phyloP scores from a whole-genome alignment of 305 asterid genomes.

The Plantago coronopus region DNA sequence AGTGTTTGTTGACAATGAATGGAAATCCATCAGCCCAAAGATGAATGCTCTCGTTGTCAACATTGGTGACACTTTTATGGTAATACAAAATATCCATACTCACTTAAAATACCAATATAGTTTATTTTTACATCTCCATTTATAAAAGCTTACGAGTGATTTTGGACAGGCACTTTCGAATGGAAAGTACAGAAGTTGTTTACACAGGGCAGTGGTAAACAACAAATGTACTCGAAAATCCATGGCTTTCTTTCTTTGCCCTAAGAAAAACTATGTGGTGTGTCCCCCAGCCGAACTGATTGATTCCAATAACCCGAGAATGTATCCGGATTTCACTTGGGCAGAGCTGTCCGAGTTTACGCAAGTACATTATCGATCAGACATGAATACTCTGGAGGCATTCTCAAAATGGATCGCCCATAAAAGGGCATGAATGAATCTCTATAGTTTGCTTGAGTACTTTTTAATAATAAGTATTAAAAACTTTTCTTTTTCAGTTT shows the following conservation, averaged over 20 bases:
- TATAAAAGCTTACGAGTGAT: not conserved
- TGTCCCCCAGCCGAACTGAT: conserved; percentile 69
- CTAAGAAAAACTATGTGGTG: conserved; percentile 48
- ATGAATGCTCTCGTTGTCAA: conserved; percentile 65
- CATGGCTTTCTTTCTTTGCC: conserved; percentile 61
- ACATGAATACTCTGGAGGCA: conserved; percentile 32
- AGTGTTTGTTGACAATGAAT: conserved; percentile 52
- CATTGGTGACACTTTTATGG: conserved; percentile 96
- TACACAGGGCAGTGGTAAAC: conserved; percentile 72
- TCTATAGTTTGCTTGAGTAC: no score
- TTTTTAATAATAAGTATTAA: no score
- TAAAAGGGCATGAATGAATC: conserved; percentile 11
- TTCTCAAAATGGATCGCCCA: conserved; percentile 32
- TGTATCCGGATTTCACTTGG: conserved; percentile 82
- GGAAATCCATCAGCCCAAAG: conserved; percentile 50
- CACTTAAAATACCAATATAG: not conserved
- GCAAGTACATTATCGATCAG: conserved; percentile 53
- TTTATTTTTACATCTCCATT: not conserved
- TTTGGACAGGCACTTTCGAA: conserved; percentile 56
- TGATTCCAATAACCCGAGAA: conserved; percentile 56
- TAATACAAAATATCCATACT: conserved; percentile 15
- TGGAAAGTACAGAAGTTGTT: conserved; percentile 53
- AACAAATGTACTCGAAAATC: conserved; percentile 45
- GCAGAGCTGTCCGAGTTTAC: conserved; percentile 64
- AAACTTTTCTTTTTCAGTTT: no score